phyloP scores from a whole-genome alignment of 805 yeast genomes.

The Soucietia sequanensis region DNA sequence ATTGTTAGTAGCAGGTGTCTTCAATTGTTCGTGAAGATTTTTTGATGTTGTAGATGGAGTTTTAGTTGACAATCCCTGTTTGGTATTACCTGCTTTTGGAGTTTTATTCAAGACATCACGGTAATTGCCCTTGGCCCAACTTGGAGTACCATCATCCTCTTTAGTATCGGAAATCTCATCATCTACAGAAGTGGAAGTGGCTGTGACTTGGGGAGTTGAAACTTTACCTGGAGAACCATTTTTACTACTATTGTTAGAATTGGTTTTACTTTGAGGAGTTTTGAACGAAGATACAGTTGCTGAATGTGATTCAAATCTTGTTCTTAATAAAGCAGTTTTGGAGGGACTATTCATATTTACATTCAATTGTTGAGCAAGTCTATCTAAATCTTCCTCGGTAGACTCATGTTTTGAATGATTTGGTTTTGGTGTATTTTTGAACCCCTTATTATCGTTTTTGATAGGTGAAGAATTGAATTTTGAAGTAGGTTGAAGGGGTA shows the following conservation, averaged over 20 bases:
- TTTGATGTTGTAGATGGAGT: too few relatives aligned
- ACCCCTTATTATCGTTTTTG: conserved; percentile 8
- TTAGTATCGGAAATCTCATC: conserved; percentile 1
- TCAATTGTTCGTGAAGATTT: conserved; percentile 7
- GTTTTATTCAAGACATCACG: conserved; percentile 14
- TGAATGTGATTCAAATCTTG: conserved; percentile 39
- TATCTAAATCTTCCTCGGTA: conserved; percentile 37
- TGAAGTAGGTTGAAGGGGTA: conserved; percentile 31
- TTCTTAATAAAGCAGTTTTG: conserved; percentile 26
- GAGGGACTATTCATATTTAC: conserved; percentile 24
- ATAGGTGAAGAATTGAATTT: conserved; percentile 20
- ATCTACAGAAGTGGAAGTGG: conserved; percentile 1
- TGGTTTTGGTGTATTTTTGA: conserved; percentile 6
- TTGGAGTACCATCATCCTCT: conserved; percentile 9
- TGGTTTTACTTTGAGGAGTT: conserved; percentile 22
- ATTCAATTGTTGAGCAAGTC: conserved; percentile 36
- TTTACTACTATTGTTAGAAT: conserved; percentile 16
- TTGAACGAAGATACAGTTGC: conserved; percentile 44
- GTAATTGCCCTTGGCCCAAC: conserved; percentile 21
- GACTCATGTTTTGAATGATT: background rate
- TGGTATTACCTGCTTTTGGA: conserved; percentile 8
- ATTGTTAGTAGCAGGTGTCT: conserved; percentile 2
- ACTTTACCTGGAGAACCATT: conserved; percentile 16
- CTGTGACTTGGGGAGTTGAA: conserved; percentile 5
- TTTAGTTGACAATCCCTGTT: too few relatives aligned